Evolutionary conservation across 805 yeast species (phyloP).

Genomic region (Brettanomyces naardenensis): DNA sequence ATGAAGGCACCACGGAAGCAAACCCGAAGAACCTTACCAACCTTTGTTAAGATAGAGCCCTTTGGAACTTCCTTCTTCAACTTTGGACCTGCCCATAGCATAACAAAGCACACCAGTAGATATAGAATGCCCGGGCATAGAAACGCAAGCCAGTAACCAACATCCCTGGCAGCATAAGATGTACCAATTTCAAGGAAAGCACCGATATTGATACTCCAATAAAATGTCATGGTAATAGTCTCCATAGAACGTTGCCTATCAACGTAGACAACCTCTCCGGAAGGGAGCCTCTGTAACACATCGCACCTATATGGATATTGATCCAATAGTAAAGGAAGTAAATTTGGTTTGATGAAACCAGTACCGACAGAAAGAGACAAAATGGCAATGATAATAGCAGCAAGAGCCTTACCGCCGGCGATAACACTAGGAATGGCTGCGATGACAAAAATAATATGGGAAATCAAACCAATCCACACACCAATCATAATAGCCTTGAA

Average conservation of each 20-base stretch:
- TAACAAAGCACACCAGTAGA: conserved; percentile 41
- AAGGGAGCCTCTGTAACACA: conserved; percentile 46
- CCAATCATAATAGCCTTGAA: conserved; percentile 43
- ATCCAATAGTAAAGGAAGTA: conserved; percentile 43
- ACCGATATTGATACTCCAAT: conserved; percentile 50
- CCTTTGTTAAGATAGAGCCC: conserved; percentile 40
- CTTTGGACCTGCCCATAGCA: conserved; percentile 27
- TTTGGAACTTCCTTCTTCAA: conserved; percentile 28
- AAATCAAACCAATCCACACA: conserved; percentile 35
- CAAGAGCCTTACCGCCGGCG: conserved; percentile 27
- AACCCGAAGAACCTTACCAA: conserved; percentile 32
- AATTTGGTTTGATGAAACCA: conserved; percentile 47
- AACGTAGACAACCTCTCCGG: conserved; percentile 60
- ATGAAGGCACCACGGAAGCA: conserved; percentile 36
- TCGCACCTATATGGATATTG: conserved; percentile 58
- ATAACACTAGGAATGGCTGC: conserved; percentile 41
- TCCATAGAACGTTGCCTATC: conserved; percentile 36
- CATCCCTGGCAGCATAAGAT: conserved; percentile 40
- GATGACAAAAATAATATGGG: conserved; percentile 39
- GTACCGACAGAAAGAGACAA: conserved; percentile 36
- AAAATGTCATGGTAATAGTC: conserved; percentile 35
- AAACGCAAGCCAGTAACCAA: conserved; percentile 50
- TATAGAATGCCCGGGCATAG: conserved; percentile 50
- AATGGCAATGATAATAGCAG: conserved; percentile 34
- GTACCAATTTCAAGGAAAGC: conserved; percentile 46